Base-by-base conservation (phyloP, 2,329 filamentous ascomycete species). In the Claviceps capensis region DNA sequence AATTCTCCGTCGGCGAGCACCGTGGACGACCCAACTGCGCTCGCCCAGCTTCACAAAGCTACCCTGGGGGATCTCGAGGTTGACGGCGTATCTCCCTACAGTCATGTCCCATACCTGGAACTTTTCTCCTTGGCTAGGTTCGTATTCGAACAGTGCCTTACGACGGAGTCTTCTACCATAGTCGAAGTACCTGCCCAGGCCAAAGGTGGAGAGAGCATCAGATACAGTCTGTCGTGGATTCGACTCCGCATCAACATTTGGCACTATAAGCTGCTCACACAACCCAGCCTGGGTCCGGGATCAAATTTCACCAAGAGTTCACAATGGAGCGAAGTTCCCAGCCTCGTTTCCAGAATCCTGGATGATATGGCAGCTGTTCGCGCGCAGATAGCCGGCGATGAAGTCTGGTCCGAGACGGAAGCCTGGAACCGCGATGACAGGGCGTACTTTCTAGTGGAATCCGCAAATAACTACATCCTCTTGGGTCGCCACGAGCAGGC, bases 21-120 rank as follows among this genome's bases (percentile, higher is more conserved):
- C 9, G 6, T 16, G 23, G 36, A 45, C 9, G 30, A 42, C 51
- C n/a, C 56, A 53, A 17, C 49, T 44, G 11, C 57, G 7, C 53
- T 76, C 1, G 67, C 68, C 44, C 62, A 65, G 0, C 61, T 83
- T 16, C 73, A 77, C 51, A 73, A 74, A 55, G 67, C 74, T 17
- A 81, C 89, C 49, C 71, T 95, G n/a, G 69, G 69, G 2, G 79
- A 78, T 16, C 74, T 97, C 8, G 80, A 83, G 23, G 75, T 88
- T 0, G 93, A 98, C 65, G 93, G 93, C 11, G 84, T 94, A 46
- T 84, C 86, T 0, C 85, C 86, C 0, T 98, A 97, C 67, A 80
- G 83, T 47, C 76, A 95, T 53, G 89, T 89, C 19, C 88, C 90
- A 0, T 78, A 86, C 57, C 75, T 95, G 14, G 88, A 96, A 63